These are phyloP conservation scores for Talaromyces sp. DNA, from an alignment of 2,329 filamentous ascomycete genomes.

Conservation along the genomic window DNA sequence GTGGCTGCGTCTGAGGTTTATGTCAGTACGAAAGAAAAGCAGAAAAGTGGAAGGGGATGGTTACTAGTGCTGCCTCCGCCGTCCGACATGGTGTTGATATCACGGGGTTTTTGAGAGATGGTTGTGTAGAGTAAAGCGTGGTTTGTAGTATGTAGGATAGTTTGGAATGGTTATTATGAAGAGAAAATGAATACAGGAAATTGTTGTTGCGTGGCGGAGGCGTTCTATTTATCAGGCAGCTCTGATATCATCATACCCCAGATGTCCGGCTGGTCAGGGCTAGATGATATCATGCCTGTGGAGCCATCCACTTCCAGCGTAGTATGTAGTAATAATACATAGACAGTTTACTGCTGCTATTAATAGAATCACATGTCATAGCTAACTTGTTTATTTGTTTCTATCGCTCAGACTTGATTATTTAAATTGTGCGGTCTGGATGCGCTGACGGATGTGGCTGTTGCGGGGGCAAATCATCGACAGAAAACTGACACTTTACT, in stretches of 20 bases:
- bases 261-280: background rate
- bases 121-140: background rate
- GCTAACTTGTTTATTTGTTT: background rate
- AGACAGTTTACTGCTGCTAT: background rate
- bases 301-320: background rate
- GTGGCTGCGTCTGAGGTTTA: background rate
- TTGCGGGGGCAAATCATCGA: background rate
- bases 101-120: background rate
- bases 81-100: slow-evolving; percentile 4
- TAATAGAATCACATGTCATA: background rate
- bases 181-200: background rate
- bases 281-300: background rate
- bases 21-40: background rate
- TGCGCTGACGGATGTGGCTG: background rate
- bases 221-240: background rate
- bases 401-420: background rate
- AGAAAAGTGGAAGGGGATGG: background rate
- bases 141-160: background rate
- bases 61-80: slow-evolving; percentile 3
- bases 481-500: no score
- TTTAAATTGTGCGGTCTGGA: background rate
- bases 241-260: background rate
- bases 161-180: background rate
- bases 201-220: background rate
- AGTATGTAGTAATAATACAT: background rate